A percentile compares a stretch with the other conserved stretches of the same genome.
Evolutionary conservation across 805 yeast genomes (phyloP).

Genomic region (Myxozyma sirexii): DNA sequence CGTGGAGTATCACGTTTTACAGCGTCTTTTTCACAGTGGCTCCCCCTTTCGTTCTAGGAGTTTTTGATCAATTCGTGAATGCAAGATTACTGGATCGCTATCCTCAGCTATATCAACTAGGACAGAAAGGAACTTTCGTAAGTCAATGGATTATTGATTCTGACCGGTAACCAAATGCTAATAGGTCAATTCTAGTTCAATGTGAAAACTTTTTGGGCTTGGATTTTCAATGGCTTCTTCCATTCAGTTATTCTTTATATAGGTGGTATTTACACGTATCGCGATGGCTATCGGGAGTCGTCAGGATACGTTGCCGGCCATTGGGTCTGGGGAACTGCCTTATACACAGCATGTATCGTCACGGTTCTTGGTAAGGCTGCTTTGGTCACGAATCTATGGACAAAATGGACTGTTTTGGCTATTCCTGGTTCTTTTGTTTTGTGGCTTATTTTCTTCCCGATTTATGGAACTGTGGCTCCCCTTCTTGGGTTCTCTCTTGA

Average conservation of each 20-base stretch:
- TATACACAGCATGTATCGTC: conserved; percentile 81
- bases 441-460: conserved; percentile 87
- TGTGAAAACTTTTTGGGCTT: conserved; percentile 92
- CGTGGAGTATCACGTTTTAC: conserved; percentile 96
- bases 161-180: neutral
- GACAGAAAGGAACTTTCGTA: conserved; percentile 77
- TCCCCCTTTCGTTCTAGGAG: conserved; percentile 96
- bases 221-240: conserved; percentile 94
- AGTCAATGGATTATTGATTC: neutral
- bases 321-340: conserved; percentile 94
- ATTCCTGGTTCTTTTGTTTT: conserved; percentile 90
- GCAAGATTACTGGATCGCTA: conserved; percentile 87
- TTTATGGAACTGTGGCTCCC: conserved; percentile 85
- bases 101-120: conserved; percentile 88
- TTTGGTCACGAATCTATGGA: conserved; percentile 88
- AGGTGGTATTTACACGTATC: conserved; percentile 68
- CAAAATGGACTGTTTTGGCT: conserved; percentile 85
- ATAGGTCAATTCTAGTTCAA: conserved; percentile 54
- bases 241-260: conserved; percentile 86
- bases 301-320: conserved; percentile 77
- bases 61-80: conserved; percentile 93
- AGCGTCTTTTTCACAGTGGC: conserved; percentile 91
- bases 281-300: conserved; percentile 61
- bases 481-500: conserved; percentile 77
- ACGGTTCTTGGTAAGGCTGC: conserved; percentile 96